Conservation (phyloP, 2,329 filamentous ascomycete genomes). For the Fusarium guadeloupense region DNA sequence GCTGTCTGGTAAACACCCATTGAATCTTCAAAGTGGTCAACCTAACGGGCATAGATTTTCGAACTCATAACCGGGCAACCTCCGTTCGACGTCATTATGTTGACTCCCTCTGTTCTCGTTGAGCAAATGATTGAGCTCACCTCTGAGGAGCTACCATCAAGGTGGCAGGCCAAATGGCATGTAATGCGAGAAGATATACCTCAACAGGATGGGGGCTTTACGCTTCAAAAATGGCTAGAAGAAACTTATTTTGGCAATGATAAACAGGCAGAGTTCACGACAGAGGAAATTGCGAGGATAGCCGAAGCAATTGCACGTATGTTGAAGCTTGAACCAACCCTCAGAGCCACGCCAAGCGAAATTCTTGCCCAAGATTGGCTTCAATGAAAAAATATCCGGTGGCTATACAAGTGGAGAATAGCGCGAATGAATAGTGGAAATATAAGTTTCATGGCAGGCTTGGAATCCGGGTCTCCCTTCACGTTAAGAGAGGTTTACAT, state of each 20-base stretch:
- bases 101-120: constrained; percentile 17
- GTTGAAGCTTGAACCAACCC: constrained; percentile 34
- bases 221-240: constrained; percentile 29
- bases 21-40: background rate
- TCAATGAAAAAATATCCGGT: no score
- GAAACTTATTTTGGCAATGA: constrained; percentile 26
- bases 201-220: background rate
- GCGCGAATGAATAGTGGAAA: no score
- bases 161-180: constrained; percentile 27
- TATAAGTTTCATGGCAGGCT: no score
- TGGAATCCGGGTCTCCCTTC: no score
- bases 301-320: constrained; percentile 8
- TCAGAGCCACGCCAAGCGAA: constrained; percentile 20
- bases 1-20: constrained; percentile 30
- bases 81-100: constrained; percentile 34
- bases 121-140: constrained; percentile 30
- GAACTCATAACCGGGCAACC: constrained; percentile 39
- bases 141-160: constrained; percentile 20
- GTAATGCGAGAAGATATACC: constrained; percentile 1
- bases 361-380: constrained; percentile 21
- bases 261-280: constrained; percentile 12
- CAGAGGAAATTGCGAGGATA: constrained; percentile 1
- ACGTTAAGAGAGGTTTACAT: no score
- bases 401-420: no score
- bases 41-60: constrained; percentile 30